Evolutionary conservation across 352 stramenopile species (phyloP).

Genomic region (Phytophthora pinifolia): DNA sequence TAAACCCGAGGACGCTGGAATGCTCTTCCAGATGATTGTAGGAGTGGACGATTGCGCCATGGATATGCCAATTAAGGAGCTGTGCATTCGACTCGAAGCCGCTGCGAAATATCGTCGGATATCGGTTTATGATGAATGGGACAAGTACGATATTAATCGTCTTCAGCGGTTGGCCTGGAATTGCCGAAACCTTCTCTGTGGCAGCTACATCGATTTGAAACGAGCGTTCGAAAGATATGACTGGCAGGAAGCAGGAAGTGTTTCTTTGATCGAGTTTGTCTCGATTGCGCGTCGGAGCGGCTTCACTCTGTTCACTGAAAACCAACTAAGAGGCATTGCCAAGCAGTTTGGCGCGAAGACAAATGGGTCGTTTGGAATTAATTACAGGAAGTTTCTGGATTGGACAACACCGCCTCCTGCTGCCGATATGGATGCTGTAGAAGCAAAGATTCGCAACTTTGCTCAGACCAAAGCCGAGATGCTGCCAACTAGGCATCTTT

Average conservation of each 20-base stretch:
- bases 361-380: constrained; percentile 52
- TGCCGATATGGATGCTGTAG: constrained; percentile 43
- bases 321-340: constrained; percentile 44
- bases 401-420: constrained; percentile 51
- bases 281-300: constrained; percentile 35
- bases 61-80: constrained; percentile 36
- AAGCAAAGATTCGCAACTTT: constrained; percentile 50
- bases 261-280: constrained; percentile 54
- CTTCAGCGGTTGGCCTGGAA: constrained; percentile 58
- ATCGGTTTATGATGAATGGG: constrained; percentile 20
- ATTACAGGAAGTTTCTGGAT: constrained; percentile 69
- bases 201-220: constrained; percentile 36
- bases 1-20: constrained; percentile 35
- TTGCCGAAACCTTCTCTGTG: constrained; percentile 45
- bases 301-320: constrained; percentile 47
- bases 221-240: constrained; percentile 65
- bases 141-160: constrained; percentile 42
- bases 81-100: constrained; percentile 39
- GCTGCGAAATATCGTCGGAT: constrained; percentile 14
- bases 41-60: constrained; percentile 4
- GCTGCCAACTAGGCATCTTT: constrained; percentile 32
- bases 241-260: constrained; percentile 49
- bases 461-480: constrained; percentile 37
- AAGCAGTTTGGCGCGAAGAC: constrained; percentile 56
- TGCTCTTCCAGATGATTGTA: constrained; percentile 39